Evolutionary conservation across 805 yeast species (phyloP).

Genomic region (Ogataea salicorniae): DNA sequence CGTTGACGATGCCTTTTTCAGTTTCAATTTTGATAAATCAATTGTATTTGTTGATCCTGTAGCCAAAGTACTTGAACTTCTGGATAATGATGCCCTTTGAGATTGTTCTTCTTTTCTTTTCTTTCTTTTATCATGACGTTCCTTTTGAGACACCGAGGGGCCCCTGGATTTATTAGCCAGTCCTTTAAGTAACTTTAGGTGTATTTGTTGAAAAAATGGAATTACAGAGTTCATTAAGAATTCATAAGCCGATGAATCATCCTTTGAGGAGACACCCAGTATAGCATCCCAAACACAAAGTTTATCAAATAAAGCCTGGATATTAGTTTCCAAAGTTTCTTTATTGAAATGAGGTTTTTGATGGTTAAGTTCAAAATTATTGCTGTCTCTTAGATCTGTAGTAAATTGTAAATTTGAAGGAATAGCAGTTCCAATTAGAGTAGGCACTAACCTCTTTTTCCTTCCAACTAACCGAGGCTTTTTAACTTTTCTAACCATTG

Average conservation of each 20-base stretch:
- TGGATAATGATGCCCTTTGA: neutral
- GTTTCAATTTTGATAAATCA: slow-evolving; percentile 14
- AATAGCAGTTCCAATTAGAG: slow-evolving; percentile 28
- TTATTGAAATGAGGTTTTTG: neutral
- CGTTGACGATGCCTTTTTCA: slow-evolving; percentile 23
- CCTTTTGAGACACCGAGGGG: slow-evolving; percentile 18
- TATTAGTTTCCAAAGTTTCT: slow-evolving; percentile 7
- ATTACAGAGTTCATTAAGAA: slow-evolving; percentile 24
- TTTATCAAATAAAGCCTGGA: slow-evolving; percentile 24
- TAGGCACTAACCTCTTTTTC: slow-evolving; percentile 29
- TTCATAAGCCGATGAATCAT: slow-evolving; percentile 23
- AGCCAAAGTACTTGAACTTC: slow-evolving; percentile 1
- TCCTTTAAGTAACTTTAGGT: slow-evolving; percentile 21
- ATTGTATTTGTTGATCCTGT: neutral
- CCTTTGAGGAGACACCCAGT: slow-evolving; percentile 20
- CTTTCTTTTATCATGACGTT: slow-evolving; percentile 3
- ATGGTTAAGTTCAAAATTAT: neutral
- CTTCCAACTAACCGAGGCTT: slow-evolving; percentile 23
- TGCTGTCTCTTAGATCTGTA: slow-evolving; percentile 20
- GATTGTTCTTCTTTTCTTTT: slow-evolving; percentile 1
- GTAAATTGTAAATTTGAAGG: slow-evolving; percentile 22
- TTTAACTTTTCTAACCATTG: slow-evolving; percentile 1
- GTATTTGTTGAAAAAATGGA: slow-evolving; percentile 28
- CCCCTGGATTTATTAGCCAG: slow-evolving; percentile 27
- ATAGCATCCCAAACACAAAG: slow-evolving; percentile 32